phyloP scores from a whole-genome alignment of 441 rosid species.

The Mallotus japonicus region DNA sequence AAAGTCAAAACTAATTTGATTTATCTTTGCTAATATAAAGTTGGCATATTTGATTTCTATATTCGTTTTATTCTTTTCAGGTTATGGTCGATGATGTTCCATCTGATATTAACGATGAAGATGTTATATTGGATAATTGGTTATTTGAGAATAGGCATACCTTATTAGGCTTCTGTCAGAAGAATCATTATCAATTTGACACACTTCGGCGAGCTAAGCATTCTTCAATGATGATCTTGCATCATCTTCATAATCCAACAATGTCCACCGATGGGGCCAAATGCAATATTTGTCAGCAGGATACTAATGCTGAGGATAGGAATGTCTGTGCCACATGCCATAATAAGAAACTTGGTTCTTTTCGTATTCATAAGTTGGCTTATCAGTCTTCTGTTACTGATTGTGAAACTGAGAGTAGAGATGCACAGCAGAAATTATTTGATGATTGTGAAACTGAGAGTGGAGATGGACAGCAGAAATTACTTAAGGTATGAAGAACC shows the following conservation, averaged over 20 bases:
- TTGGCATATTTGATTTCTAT: not conserved
- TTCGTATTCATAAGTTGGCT: slow-evolving; percentile 31
- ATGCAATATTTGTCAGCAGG: slow-evolving; percentile 45
- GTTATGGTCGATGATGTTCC: slow-evolving; percentile 41
- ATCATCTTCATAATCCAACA: slow-evolving; percentile 45
- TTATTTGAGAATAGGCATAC: slow-evolving; percentile 56
- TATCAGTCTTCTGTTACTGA: slow-evolving; percentile 21
- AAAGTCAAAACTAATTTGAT: slow-evolving; percentile 9
- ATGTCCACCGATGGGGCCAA: slow-evolving; percentile 9
- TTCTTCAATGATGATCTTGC: slow-evolving; percentile 80
- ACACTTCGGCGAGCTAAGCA: slow-evolving; percentile 69
- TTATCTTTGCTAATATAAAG: not conserved
- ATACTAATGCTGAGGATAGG: slow-evolving; percentile 23
- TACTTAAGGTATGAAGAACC: slow-evolving; percentile 21
- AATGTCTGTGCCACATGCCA: slow-evolving; percentile 46
- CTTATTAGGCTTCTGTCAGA: slow-evolving; percentile 58
- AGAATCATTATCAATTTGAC: slow-evolving; percentile 57
- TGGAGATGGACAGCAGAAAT: slow-evolving; percentile 4
- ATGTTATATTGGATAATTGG: slow-evolving; percentile 34
- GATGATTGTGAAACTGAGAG: slow-evolving; percentile 17
- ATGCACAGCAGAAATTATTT: not conserved
- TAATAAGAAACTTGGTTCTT: slow-evolving; percentile 24
- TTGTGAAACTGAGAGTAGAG: slow-evolving; percentile 18
- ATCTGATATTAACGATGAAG: slow-evolving; percentile 53
- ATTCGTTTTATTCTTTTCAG: slow-evolving; percentile 29